These are phyloP conservation scores for Alternaria gaisen DNA, from an alignment of 2,329 filamentous ascomycete genomes.

Conservation along the genomic window DNA sequence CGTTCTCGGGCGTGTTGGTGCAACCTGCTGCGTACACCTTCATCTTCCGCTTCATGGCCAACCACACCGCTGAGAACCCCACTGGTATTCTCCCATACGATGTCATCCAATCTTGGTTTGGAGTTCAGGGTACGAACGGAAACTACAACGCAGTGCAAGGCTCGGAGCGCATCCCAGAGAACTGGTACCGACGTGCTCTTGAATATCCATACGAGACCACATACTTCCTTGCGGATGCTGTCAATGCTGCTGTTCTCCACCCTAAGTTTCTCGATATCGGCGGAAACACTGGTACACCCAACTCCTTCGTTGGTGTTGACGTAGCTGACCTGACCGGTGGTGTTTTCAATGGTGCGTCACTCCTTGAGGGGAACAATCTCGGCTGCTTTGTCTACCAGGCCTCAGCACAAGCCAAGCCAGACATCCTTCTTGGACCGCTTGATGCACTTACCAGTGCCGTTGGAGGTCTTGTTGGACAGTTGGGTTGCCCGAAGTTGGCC, in stretches of 20 bases:
- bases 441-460: conserved; percentile 24
- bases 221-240: conserved; percentile 30
- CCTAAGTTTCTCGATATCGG: conserved; percentile 36
- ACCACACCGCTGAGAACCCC: conserved; percentile 31
- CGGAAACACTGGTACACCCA: conserved; percentile 34
- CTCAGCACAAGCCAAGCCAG: conserved; percentile 33
- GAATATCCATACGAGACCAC: conserved; percentile 32
- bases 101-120: conserved; percentile 35
- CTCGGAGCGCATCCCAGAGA: conserved; percentile 29
- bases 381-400: conserved; percentile 32
- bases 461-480: conserved; percentile 20
- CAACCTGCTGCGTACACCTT: conserved; percentile 39
- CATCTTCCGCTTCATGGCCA: conserved; percentile 40
- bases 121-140: conserved; percentile 24
- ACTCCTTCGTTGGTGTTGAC: conserved; percentile 34
- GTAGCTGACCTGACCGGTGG: conserved; percentile 28
- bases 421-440: conserved; percentile 27
- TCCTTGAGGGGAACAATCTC: conserved; percentile 30
- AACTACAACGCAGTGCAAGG: conserved; percentile 31
- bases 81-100: conserved; percentile 25
- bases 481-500: conserved; percentile 29
- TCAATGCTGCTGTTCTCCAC: conserved; percentile 30
- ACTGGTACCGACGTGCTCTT: conserved; percentile 34
- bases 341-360: conserved; percentile 22
- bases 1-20: conserved; percentile 33